Evolutionary conservation across 2,329 filamentous ascomycete species (phyloP).

Genomic region (Gaeumannomyces sp.): DNA sequence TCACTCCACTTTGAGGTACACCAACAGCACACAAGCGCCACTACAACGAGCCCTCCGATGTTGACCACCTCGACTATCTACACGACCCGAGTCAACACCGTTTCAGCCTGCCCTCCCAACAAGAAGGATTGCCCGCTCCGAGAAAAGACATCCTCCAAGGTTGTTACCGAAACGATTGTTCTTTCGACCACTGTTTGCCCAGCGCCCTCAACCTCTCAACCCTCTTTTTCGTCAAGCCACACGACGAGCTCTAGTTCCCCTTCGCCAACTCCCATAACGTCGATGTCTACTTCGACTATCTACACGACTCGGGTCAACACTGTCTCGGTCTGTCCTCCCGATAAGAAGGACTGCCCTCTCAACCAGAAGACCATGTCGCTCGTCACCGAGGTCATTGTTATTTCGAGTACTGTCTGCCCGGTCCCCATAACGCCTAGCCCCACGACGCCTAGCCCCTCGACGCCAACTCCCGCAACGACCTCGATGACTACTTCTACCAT

Average conservation of each 20-base stretch:
- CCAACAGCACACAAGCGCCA: not conserved
- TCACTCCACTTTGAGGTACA: not conserved
- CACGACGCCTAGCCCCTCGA: no score
- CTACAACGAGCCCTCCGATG: not conserved
- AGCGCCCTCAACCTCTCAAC: not conserved
- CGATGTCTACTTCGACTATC: conserved; percentile 5
- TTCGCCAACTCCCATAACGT: not conserved
- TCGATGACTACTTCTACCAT: not conserved
- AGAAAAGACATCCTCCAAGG: not conserved
- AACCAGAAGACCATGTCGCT: not conserved
- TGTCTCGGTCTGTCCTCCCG: conserved; percentile 1
- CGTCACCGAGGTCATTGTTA: not conserved
- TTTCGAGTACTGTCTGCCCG: not conserved
- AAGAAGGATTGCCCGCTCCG: not conserved
- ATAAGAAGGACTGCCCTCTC: not conserved
- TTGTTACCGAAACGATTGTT: not conserved
- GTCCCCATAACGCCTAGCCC: not conserved
- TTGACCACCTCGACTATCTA: conserved; percentile 7
- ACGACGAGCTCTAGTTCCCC: not conserved
- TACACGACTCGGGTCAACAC: conserved; percentile 6
- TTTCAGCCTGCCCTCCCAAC: conserved; percentile 3
- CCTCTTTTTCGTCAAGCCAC: no score
- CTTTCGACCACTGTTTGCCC: not conserved
- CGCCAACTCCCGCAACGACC: not conserved
- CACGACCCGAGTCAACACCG: conserved; percentile 5